These are phyloP conservation scores for Candida ascalaphidarum DNA, from an alignment of 805 yeast genomes.

Conservation along the genomic window DNA sequence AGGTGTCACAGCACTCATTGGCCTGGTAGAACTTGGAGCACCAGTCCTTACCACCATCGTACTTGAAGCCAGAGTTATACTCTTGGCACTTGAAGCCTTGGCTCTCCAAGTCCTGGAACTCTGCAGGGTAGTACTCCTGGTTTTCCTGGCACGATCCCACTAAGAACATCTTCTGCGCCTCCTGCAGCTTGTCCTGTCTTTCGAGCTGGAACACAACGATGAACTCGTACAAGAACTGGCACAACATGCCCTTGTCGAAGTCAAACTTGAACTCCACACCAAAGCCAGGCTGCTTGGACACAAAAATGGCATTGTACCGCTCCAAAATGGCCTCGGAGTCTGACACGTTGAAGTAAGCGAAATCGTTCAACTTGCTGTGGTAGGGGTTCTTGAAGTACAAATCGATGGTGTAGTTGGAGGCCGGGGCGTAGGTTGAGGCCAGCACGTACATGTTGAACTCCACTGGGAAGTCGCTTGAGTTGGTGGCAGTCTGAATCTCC, in stretches of 20 bases:
- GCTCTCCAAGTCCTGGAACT: conserved; percentile 2
- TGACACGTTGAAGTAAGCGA: conserved; percentile 5
- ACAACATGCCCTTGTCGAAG: conserved; percentile 7
- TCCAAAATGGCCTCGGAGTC: conserved; percentile 2
- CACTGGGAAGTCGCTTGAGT: conserved; percentile 8
- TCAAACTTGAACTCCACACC: conserved; percentile 10
- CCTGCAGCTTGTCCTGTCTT: conserved; percentile 1
- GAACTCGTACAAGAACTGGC: conserved; percentile 10
- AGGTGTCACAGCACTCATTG: conserved; percentile 7
- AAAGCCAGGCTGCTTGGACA: conserved; percentile 6
- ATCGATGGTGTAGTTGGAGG: conserved; percentile 9
- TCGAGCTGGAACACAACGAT: conserved; percentile 8
- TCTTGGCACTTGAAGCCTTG: conserved; percentile 10
- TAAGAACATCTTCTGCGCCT: conserved; percentile 9
- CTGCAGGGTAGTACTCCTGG: conserved; percentile 5
- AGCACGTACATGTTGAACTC: conserved; percentile 9
- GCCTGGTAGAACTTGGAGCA: conserved; percentile 8
- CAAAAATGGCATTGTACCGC: conserved; percentile 6
- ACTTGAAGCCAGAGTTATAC: conserved; percentile 8
- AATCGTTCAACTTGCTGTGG: conserved; percentile 1
- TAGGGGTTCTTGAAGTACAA: conserved; percentile 8
- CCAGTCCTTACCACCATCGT: conserved; percentile 11
- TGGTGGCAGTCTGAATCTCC: conserved; percentile 5
- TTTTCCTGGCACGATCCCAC: conserved; percentile 9
- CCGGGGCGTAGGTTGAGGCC: conserved; percentile 2